Base-by-base conservation (phyloP, 306 rosid genomes). In the Quercus dentata region DNA sequence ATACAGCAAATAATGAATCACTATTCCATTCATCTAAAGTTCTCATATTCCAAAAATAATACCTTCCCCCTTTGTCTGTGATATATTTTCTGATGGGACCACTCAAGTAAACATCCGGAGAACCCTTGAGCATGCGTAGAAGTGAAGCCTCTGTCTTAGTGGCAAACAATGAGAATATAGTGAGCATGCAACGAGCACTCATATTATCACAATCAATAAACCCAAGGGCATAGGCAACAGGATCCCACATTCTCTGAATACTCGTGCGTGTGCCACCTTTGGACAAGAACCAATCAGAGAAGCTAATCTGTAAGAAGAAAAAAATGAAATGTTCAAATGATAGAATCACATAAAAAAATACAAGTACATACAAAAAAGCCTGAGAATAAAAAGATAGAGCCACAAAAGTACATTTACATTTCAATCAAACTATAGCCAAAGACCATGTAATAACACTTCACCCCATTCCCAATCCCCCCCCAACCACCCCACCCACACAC, bases 111-210 rank as follows among this genome's bases (percentile, higher is more conserved):
- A 88, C 86, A 82, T 95, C 98, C 1, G 99, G 99, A 68, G 98
- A 93, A 85, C 99, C 99, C 89, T 95, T 95, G 80, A 95, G 93
- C 99, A 95, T 95, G 27, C 99, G 93, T 75, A 95, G 87, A 7
- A 95, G 86, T 77, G 99, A 95, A 88, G 99, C 99, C 88, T 95
- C 99, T 0, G 99, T 95, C 88, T 95, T 95, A 2, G 99, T 95
- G 77, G 99, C 99, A 55, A 95, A 95, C 85, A 93, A 86, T 14
- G 99, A 88, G 87, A 95, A 95, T 86, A 95, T 95, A 77, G 99
- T 95, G 52, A 95, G 99, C 99, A 95, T 95, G 83, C 99, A 95
- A 65, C 99, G 98, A 54, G 99, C 99, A 68, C 99, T 95, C 56
- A 95, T 95, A 82, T 93, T 93, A 85, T 95, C 99, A 81, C 97